A percentile compares a stretch with the other conserved stretches of the same genome.
Evolutionary conservation across 2,329 filamentous ascomycete genomes (phyloP).

Genomic region (Talaromyces sp.): DNA sequence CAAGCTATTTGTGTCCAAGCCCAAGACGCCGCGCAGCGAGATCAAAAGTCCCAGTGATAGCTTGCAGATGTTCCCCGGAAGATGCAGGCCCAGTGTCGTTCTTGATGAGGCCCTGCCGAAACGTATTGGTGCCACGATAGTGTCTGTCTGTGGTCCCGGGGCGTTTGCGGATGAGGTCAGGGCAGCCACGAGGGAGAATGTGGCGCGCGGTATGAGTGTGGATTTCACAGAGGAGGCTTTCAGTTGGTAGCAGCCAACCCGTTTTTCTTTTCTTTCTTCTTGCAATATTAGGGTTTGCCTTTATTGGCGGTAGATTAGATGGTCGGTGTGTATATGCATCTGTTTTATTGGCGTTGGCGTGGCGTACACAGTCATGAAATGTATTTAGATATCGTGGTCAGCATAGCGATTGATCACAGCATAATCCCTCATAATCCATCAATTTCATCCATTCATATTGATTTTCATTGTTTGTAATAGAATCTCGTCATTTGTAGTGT

Average conservation of each 20-base stretch:
- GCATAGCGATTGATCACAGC: neutral
- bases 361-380: neutral
- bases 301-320: neutral
- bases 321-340: neutral
- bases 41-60: slow-evolving; percentile 51
- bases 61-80: slow-evolving; percentile 57
- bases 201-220: slow-evolving; percentile 47
- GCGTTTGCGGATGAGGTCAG: slow-evolving; percentile 58
- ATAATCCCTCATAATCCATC: neutral
- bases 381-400: neutral
- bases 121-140: slow-evolving; percentile 54
- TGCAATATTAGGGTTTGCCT: neutral
- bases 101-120: slow-evolving; percentile 51
- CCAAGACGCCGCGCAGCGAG: slow-evolving; percentile 45
- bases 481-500: neutral
- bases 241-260: slow-evolving; percentile 46
- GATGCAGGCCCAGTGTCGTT: slow-evolving; percentile 51
- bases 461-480: neutral
- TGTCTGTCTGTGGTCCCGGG: slow-evolving; percentile 59
- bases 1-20: slow-evolving; percentile 59
- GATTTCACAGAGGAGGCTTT: slow-evolving; percentile 63
- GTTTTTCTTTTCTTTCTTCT: neutral
- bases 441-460: neutral
- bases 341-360: neutral
- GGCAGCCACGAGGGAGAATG: slow-evolving; percentile 46